Evolutionary conservation across 2,329 filamentous ascomycete species (phyloP).

Genomic region (Colletotrichum noveboracense): DNA sequence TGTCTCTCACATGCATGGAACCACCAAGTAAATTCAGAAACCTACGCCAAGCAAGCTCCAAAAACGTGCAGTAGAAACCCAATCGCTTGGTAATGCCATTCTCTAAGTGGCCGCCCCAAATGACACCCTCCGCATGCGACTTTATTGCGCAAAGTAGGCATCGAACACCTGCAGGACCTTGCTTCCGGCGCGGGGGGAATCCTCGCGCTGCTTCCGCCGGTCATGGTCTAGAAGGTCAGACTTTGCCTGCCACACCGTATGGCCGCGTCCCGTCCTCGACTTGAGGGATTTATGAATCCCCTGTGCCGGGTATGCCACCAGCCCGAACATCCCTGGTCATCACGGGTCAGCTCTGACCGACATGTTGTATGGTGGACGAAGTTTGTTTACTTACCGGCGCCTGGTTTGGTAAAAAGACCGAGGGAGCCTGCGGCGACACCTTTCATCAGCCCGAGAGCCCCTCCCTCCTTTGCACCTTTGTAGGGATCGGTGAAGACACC

Average conservation of each 20-base stretch:
- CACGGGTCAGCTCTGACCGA: neutral
- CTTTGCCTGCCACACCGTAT: neutral
- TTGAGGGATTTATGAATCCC: slow-evolving; percentile 37
- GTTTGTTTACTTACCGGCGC: slow-evolving; percentile 26
- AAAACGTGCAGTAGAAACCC: neutral
- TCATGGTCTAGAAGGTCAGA: neutral
- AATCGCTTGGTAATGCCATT: neutral
- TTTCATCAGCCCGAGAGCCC: slow-evolving; percentile 33
- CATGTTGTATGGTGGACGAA: neutral
- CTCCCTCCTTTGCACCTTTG: slow-evolving; percentile 34
- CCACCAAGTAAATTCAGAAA: neutral
- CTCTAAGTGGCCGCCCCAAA: neutral
- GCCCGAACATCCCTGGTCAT: slow-evolving; percentile 24
- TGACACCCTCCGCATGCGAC: neutral
- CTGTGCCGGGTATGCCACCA: slow-evolving; percentile 36
- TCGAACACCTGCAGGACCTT: slow-evolving; percentile 4
- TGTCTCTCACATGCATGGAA: neutral
- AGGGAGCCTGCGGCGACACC: slow-evolving; percentile 37
- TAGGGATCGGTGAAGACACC: slow-evolving; percentile 34
- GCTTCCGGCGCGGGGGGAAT: neutral
- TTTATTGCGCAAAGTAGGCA: neutral
- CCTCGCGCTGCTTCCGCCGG: neutral
- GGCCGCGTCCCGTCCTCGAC: neutral
- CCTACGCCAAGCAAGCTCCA: neutral
- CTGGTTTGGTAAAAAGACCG: slow-evolving; percentile 26